Evolutionary conservation across 1,139 yeast genomes (phyloP), one percentile per base, ranked within the genome.

Genomic region (Protomyces macrosporus): DNA sequence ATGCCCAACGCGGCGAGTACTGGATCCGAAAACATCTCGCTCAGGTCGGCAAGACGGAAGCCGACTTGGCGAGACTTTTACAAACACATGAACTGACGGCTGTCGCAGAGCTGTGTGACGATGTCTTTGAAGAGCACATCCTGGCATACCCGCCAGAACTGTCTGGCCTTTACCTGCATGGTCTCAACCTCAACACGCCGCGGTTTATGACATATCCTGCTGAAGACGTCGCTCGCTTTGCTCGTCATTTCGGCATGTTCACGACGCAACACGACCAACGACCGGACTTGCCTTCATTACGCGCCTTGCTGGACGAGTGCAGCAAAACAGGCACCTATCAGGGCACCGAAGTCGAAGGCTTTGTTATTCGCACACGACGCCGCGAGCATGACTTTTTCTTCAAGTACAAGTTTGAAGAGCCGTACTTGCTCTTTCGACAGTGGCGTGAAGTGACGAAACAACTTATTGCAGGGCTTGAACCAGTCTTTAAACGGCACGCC

Each of bases 381-480:
- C 69, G 64, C 14, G 72, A 53, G 12, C 53, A 48, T 3, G 42
- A 51, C 6, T 90, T 82, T 71, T 90, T 95, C 75, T 95, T 90
- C 82, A 95, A 95, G 76, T 93, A 79, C 77, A 95, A 95, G 74
- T 93, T 95, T 73, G 96, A 90, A 69, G 97, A 95, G 75, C 98
- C 98, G 0, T 95, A 95, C 71, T 77, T 90, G 61, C 81, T 95
- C 79, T 95, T 90, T 73, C 81, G 99, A 65, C 90, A 88, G 71
- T 85, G 95, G 82, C 81, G 99, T 68, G 98, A 93, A 72, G 87
- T 84, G 0, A 90, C 98, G 0, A 86, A 83, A 71, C 77, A 78
- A 53, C 82, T 81, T 67, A 76, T 91, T n/a, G 69, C 71, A 1
- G 71, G 71, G 34, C 53, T 67, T 36, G 79, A 79, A n/a, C 72